Percentiles rank a stretch among this genome's conserved stretches.
phyloP scores from a whole-genome alignment of 2,329 filamentous ascomycete species.

The Colletotrichum tanaceti region DNA sequence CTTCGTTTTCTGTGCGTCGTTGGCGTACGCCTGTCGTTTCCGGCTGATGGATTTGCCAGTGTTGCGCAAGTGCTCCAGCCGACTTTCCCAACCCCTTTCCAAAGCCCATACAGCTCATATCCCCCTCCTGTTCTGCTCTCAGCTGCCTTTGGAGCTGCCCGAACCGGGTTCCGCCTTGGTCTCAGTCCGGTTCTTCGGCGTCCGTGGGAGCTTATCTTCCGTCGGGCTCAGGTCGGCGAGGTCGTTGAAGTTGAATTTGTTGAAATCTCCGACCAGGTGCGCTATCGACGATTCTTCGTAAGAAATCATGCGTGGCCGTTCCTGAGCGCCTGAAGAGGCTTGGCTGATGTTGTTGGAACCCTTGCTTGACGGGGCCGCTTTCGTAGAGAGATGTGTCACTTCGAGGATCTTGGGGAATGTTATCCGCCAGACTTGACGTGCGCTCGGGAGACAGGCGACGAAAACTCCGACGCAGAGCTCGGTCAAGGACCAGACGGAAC shows the following conservation, averaged over 20 bases:
- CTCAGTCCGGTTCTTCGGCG: slow-evolving; percentile 10
- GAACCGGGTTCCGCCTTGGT: background rate
- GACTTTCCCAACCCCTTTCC: background rate
- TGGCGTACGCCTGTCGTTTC: too few relatives aligned
- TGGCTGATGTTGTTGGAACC: slow-evolving; percentile 11
- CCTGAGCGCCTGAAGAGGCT: slow-evolving; percentile 1
- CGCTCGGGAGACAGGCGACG: slow-evolving; percentile 31
- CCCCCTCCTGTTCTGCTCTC: too few relatives aligned
- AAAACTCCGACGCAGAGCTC: slow-evolving; percentile 29
- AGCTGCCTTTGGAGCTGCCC: slow-evolving; percentile 14
- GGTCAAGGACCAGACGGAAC: slow-evolving; percentile 24
- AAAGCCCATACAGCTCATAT: background rate
- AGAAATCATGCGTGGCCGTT: background rate
- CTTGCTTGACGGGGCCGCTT: slow-evolving; percentile 1
- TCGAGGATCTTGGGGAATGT: slow-evolving; percentile 23
- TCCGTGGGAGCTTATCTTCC: background rate
- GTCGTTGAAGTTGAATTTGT: slow-evolving; percentile 20
- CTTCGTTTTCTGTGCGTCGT: background rate
- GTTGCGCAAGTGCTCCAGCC: background rate
- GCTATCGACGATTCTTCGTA: slow-evolving; percentile 34
- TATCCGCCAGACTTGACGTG: slow-evolving; percentile 28
- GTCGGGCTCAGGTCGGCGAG: slow-evolving; percentile 1
- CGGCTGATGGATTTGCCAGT: background rate
- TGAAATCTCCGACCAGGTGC: slow-evolving; percentile 29
- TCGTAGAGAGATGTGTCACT: slow-evolving; percentile 18